Base-by-base conservation (phyloP, 306 rosid species). In the Geum urbanum region DNA sequence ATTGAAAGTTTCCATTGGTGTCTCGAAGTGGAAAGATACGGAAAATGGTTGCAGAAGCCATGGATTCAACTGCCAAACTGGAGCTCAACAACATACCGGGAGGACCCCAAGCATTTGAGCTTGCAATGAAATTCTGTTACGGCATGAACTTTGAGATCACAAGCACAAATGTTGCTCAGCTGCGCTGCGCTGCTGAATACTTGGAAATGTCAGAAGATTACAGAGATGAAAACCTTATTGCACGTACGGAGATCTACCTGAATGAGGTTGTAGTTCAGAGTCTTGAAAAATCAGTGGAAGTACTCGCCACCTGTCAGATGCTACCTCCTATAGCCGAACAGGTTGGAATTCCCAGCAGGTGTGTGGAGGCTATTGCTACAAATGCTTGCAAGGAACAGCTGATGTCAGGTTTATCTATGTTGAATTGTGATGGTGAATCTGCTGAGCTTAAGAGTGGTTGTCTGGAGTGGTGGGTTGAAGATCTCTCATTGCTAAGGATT, bases 101-200 rank as follows among this genome's bases (percentile, higher is more conserved):
- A 32, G 96, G 95, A 15, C 84, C 84, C 44, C 81, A 79, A 40
- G 83, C 90, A 72, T 92, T 92, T 75, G 95, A 92, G 76, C 88
- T 92, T 7, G 91, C 95, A 73, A 86, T 87, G 88, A 92, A 89
- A 73, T 92, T 87, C 76, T 92, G 95, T 67, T 89, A 92, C 50
- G 96, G 92, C 8, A 87, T 92, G 86, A 86, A 87, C 70, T 92
- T 92, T 41, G 96, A 92, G 88, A 86, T 92, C 63, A 89, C 90
- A 8, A 74, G 85, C 13, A 73, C 74, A 16, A 89, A 89, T 35
- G 96, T 89, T n/a, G 91, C 91, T 0, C 74, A 76, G 7, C 85
- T 92, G 19, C 92, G 86, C 9, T 92, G 95, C 37, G 88, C 89
- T 18, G 96, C 96, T 11, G 87, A 89, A 55, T 89, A 80, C 83